Base-by-base conservation (phyloP, 371 early-diverging fungal genomes). In the Circinella minor region DNA sequence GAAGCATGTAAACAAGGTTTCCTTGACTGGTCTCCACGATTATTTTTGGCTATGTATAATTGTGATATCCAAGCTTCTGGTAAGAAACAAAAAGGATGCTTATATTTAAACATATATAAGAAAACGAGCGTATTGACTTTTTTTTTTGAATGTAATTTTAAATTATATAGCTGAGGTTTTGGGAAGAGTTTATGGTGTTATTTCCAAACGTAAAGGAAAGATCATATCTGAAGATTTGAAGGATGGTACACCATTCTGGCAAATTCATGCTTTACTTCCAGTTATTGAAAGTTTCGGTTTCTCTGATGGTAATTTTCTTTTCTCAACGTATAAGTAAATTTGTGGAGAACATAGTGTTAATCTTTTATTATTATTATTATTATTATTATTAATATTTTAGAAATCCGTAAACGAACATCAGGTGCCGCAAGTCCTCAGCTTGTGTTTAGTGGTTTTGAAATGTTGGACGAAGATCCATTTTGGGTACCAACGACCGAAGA, bases 261-360 rank as follows among this genome's bases (percentile, higher is more conserved):
- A 92, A 60, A 95, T 99, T 77, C 88, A 87, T 63, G 93, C 98
- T 0, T 74, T 88, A 43, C 70, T 99, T n/a, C 99, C 99, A 27
- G 99, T 99, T 3, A 90, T 96, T 47, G 99, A 99, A 78, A 95
- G 96, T 71, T 99, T 99, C 86, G 99, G 99, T 10, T 98, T 99
- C 77, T 91, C 98, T 27, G 99, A 99, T 76, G 96, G 92, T 92
- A 76, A 65, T 36, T 37, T 14, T 36, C 34, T 8, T 17, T 61
- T 38, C 8, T 61, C 2, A 11, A 10, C 5, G 17, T 27, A 38
- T 13, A 47, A 49, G 15, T 54, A 37, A 47, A 47, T 11, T 1
- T 47, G 3, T 47, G 3, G 47, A 3, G 47, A 15, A 9, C 15
- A 15, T 27, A 27, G 27, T 27, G 7, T 66, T 6, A 46, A 20